Conservation (phyloP, 1,284 basidiomycete species). For the Apiotrichum porosum region DNA sequence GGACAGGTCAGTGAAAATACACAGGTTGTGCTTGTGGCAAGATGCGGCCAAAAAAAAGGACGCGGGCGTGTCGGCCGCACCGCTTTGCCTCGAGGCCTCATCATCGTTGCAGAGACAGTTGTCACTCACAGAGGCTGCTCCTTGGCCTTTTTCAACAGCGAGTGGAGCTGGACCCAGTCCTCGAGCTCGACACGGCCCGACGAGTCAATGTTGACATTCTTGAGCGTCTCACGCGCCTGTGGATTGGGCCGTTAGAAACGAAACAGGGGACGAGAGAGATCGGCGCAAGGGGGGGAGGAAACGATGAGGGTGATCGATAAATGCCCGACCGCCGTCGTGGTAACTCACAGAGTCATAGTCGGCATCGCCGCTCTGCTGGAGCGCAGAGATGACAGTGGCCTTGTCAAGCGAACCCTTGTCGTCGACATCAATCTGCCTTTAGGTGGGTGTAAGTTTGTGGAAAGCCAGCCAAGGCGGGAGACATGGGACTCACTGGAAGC, state of each 20-base stretch:
- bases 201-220: conserved; percentile 89
- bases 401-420: conserved; percentile 82
- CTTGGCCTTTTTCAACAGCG: conserved; percentile 37
- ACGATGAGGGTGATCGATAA: not conserved
- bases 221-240: conserved; percentile 66
- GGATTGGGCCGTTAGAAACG: no score
- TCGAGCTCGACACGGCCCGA: conserved; percentile 95
- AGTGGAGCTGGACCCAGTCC: conserved; percentile 75
- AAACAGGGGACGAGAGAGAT: no score
- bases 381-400: conserved; percentile 65
- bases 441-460: conserved; percentile 11
- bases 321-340: no score
- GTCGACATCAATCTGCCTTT: conserved; percentile 77
- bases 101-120: no score
- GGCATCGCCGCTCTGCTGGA: conserved; percentile 68
- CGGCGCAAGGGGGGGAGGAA: no score
- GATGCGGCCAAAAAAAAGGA: no score
- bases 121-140: conserved; percentile 37
- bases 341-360: conserved; percentile 80
- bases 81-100: not conserved
- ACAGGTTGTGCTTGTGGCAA: not conserved
- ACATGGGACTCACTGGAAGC: conserved; percentile 77
- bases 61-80: no score
- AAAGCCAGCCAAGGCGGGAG: no score
- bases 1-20: no score